Base-by-base conservation (phyloP, 2,329 filamentous ascomycete species). In the Dothistroma septosporum region DNA sequence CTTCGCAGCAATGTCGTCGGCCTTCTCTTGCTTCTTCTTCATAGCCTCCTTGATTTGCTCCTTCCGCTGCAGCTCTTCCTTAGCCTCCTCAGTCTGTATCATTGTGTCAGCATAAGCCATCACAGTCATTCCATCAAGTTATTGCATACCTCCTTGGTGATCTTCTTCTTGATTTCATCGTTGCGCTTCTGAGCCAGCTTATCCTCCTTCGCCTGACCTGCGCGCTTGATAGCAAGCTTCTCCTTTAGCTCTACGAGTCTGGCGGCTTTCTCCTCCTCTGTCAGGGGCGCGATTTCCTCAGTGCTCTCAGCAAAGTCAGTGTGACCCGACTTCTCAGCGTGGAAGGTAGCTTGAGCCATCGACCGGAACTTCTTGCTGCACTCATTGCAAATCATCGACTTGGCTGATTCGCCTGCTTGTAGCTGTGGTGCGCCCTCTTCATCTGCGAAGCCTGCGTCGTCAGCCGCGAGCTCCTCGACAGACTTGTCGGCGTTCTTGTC, bases 41-140 rank as follows among this genome's bases (percentile, higher is more conserved):
- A 87, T 87, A 0, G 91, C 92, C 69, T 96, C 91, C 76, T 97
- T 96, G 73, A 97, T 85, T 73, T 91, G 91, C 78, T 97, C 90
- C 75, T 96, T 94, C 71, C 87, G 88, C 69, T 87, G 81, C 21
- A 97, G 81, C 64, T 96, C 90, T 74, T 99, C 94, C 78, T 96
- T 97, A 61, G 88, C 80, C 64, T 96, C 92, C 68, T 97, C 91
- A 0, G 84, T 83, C 73, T 50, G 21, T 31, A 44, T 16, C 41
- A n/a, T 44, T 19, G n/a, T 19, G 41, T 44, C 14, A 44, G 47
- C 47, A 50, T 2, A 4, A 24, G 19, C 24, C 28, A 50, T 12
- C 0, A 50, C 1, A 28, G 19, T 50, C 7, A 9, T 4, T 4
- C 12, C 22, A 31, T 12, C 47, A 31, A 50, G 21, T 9, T 50